Evolutionary conservation across 106 monocot genomes (phyloP).

Genomic region (Dendrobium nobile): DNA sequence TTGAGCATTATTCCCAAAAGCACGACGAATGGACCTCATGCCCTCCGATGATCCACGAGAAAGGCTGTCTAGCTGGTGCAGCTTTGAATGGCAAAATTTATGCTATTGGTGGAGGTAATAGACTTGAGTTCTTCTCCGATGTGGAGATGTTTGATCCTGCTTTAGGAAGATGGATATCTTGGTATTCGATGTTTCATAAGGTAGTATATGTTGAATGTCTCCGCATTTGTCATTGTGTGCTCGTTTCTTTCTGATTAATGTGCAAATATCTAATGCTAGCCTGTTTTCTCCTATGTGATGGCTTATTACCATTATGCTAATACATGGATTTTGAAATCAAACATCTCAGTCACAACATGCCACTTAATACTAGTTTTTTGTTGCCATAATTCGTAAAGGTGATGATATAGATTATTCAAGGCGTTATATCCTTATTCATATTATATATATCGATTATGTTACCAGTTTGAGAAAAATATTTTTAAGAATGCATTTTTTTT

Average conservation of each 20-base stretch:
- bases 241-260: neutral
- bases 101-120: slow-evolving; percentile 84
- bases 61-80: slow-evolving; percentile 63
- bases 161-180: slow-evolving; percentile 57
- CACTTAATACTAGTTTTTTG: no score
- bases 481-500: no score
- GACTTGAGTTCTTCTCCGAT: slow-evolving; percentile 37
- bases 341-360: no score
- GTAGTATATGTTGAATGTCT: slow-evolving; percentile 15
- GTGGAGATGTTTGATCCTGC: slow-evolving; percentile 86
- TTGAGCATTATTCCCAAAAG: slow-evolving; percentile 55
- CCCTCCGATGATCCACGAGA: slow-evolving; percentile 37
- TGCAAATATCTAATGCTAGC: no score
- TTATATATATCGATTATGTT: no score
- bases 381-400: no score
- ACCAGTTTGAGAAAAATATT: no score
- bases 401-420: no score
- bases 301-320: no score
- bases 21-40: slow-evolving; percentile 41
- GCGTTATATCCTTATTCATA: no score
- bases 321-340: no score
- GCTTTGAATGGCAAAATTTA: slow-evolving; percentile 58
- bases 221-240: neutral
- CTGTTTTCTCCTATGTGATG: no score
- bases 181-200: slow-evolving; percentile 57